Percentiles rank a stretch among this genome's conserved stretches.
phyloP scores from a whole-genome alignment of 805 yeast species.

The Zygotorulaspora sp. region DNA sequence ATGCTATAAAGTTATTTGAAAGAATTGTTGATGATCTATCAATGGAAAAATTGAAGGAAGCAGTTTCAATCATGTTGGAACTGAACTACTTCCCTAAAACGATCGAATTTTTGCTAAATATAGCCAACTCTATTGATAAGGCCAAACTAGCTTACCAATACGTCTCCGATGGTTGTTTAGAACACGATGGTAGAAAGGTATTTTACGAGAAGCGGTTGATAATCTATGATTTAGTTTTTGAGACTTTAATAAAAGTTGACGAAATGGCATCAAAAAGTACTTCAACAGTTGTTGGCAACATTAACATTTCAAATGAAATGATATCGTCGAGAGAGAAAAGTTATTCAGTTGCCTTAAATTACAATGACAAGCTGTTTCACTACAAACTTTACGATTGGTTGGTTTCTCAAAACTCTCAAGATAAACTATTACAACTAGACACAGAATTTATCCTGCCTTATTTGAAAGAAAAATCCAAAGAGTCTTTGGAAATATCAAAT shows the following conservation, averaged over 20 bases:
- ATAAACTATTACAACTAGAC: constrained; percentile 69
- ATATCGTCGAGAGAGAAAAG: constrained; percentile 61
- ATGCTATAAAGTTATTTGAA: constrained; percentile 72
- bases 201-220: constrained; percentile 50
- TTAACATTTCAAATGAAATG: constrained; percentile 39
- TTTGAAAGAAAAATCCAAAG: constrained; percentile 59
- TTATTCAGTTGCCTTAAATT: constrained; percentile 67
- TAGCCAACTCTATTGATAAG: constrained; percentile 65
- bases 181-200: constrained; percentile 47
- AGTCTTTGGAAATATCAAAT: constrained; percentile 70
- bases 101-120: constrained; percentile 70
- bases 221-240: constrained; percentile 71
- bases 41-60: constrained; percentile 74
- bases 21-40: constrained; percentile 74
- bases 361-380: constrained; percentile 82
- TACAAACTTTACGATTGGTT: constrained; percentile 92
- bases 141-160: constrained; percentile 56
- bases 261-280: constrained; percentile 46
- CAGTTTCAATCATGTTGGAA: constrained; percentile 70
- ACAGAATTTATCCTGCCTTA: constrained; percentile 78
- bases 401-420: constrained; percentile 69
- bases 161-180: constrained; percentile 47
- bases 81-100: constrained; percentile 82
- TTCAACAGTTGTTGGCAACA: constrained; percentile 4
- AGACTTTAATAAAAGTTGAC: constrained; percentile 68